Evolutionary conservation across 495 filamentous ascomycete species (phyloP).

Genomic region (Tuber indicum): DNA sequence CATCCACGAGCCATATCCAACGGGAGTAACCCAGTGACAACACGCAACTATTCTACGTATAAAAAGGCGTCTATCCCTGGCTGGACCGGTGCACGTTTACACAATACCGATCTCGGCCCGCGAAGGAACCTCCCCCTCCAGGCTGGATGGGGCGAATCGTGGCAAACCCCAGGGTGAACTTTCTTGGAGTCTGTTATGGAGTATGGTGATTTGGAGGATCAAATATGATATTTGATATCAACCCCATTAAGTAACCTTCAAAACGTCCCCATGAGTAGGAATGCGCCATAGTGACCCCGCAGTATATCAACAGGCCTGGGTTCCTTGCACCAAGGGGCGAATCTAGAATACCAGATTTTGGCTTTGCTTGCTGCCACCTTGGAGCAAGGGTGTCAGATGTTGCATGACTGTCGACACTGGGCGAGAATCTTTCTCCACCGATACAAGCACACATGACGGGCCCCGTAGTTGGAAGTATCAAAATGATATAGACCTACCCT

Average conservation of each 20-base stretch:
- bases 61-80: neutral
- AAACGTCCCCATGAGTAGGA: neutral
- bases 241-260: neutral
- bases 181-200: neutral
- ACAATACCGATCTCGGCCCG: slow-evolving; percentile 1
- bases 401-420: neutral
- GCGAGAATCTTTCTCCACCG: neutral
- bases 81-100: neutral
- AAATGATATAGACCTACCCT: neutral
- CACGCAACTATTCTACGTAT: neutral
- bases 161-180: neutral
- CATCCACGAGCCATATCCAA: neutral
- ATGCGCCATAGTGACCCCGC: neutral
- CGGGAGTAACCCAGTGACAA: neutral
- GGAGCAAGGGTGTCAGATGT: neutral
- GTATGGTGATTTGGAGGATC: neutral
- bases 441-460: neutral
- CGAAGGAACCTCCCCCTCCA: neutral
- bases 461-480: neutral
- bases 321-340: neutral
- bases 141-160: neutral
- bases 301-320: neutral
- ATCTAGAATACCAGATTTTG: neutral
- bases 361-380: neutral
- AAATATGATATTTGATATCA: neutral